Percentiles rank a stretch among this genome's conserved stretches.
phyloP scores from a whole-genome alignment of 805 yeast species.

The Phaffomyces opuntiae region DNA sequence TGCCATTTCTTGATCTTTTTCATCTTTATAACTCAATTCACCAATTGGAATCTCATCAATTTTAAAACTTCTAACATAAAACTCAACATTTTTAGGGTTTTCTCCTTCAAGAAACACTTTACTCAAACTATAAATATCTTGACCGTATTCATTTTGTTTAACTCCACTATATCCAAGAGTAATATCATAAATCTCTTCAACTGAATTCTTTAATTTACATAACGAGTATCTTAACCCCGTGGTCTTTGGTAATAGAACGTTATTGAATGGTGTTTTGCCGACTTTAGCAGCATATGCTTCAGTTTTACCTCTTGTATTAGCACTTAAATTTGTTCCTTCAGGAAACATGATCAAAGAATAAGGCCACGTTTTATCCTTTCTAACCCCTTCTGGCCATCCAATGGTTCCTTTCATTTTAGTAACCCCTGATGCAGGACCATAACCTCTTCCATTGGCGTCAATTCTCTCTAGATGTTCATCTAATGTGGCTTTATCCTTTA shows the following conservation, averaged over 20 bases:
- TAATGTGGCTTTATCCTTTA: constrained; percentile 56
- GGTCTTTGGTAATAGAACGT: constrained; percentile 74
- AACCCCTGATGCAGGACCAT: constrained; percentile 42
- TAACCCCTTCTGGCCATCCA: constrained; percentile 15
- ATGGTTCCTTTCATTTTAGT: constrained; percentile 21
- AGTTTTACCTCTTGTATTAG: constrained; percentile 53
- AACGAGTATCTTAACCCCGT: constrained; percentile 73
- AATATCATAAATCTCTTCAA: constrained; percentile 65
- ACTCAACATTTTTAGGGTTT: constrained; percentile 61
- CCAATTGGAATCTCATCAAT: constrained; percentile 60
- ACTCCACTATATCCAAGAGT: constrained; percentile 82
- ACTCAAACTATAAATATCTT: constrained; percentile 61
- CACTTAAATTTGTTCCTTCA: constrained; percentile 86
- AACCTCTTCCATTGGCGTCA: constrained; percentile 55
- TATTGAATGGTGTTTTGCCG: constrained; percentile 42
- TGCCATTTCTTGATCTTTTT: constrained; percentile 32
- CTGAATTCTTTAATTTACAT: constrained; percentile 43
- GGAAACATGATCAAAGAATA: constrained; percentile 78
- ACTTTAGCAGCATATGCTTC: constrained; percentile 48
- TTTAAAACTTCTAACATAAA: constrained; percentile 53
- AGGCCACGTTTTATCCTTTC: constrained; percentile 38
- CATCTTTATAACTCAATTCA: constrained; percentile 37
- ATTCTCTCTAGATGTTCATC: constrained; percentile 46
- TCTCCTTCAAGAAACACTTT: constrained; percentile 60
- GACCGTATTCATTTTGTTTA: constrained; percentile 58